Evolutionary conservation across 306 rosid genomes (phyloP).

Genomic region (Crataegus laevigata): DNA sequence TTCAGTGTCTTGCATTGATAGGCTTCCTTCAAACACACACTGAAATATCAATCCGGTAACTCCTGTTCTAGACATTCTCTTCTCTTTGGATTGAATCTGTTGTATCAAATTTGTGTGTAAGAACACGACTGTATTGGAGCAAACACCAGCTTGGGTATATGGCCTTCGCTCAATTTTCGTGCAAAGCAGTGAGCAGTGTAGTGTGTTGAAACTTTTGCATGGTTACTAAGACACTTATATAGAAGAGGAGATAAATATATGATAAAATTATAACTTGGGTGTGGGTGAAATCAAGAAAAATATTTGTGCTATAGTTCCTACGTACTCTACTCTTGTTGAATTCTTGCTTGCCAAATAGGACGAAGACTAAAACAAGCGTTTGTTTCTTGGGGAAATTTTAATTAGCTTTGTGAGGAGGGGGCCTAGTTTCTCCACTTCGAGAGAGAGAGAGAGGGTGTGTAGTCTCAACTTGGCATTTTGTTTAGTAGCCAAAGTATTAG

Average conservation of each 20-base stretch:
- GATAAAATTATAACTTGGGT: background rate
- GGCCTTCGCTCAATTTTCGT: constrained; percentile 59
- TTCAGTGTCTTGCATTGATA: constrained; percentile 41
- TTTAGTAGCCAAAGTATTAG: no score
- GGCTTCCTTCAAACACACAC: constrained; percentile 29
- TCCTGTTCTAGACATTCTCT: constrained; percentile 24
- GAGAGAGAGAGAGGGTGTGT: background rate
- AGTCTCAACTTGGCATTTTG: background rate
- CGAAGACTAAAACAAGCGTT: no score
- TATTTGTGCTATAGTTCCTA: background rate
- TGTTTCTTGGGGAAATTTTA: background rate
- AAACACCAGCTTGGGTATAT: constrained; percentile 4
- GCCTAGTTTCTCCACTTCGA: background rate
- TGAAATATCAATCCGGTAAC: constrained; percentile 26
- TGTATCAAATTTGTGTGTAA: no score
- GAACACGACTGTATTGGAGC: background rate
- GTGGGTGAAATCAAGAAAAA: background rate
- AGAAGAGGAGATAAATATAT: background rate
- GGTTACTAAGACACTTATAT: background rate
- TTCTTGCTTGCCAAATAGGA: no score
- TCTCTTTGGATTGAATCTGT: background rate
- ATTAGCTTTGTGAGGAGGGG: background rate
- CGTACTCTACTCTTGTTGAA: background rate
- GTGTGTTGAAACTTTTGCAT: constrained; percentile 3
- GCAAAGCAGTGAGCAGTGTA: background rate